These are phyloP conservation scores for Annulohypoxylon stygium DNA, from an alignment of 495 filamentous ascomycete genomes.

Conservation along the genomic window DNA sequence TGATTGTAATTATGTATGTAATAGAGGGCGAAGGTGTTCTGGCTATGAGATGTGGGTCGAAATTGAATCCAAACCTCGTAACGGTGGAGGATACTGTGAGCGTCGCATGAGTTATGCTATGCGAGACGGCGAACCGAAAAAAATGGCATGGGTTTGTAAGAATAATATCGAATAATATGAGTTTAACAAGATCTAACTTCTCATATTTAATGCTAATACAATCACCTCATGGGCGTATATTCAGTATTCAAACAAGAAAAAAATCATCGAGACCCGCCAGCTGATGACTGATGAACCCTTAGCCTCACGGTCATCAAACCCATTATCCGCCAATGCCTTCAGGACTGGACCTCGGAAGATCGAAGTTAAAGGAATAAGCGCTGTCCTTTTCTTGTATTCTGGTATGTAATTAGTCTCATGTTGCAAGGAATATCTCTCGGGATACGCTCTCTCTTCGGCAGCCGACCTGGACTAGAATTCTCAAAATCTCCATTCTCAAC, in stretches of 20 bases:
- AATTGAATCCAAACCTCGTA: constrained; percentile 33
- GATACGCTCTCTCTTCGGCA: constrained; percentile 38
- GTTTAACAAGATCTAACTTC: constrained; percentile 8
- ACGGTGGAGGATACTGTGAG: constrained; percentile 11
- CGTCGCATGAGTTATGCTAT: constrained; percentile 29
- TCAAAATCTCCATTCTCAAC: constrained; percentile 28
- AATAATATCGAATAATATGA: constrained; percentile 30
- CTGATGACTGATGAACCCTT: constrained; percentile 27
- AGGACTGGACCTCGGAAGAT: not conserved
- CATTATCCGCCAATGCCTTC: constrained; percentile 33
- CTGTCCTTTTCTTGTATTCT: constrained; percentile 15
- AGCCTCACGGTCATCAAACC: constrained; percentile 20
- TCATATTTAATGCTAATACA: not conserved
- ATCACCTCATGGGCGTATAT: constrained; percentile 23
- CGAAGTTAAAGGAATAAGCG: constrained; percentile 29
- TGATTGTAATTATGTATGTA: not conserved
- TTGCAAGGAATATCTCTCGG: constrained; percentile 22
- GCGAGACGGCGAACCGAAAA: constrained; percentile 21
- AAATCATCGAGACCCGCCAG: not conserved
- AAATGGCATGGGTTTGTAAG: constrained; percentile 14
- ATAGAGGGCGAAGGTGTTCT: constrained; percentile 11
- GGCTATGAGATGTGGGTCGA: constrained; percentile 20
- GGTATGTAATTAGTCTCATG: constrained; percentile 5
- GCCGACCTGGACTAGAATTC: constrained; percentile 16
- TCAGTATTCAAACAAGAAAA: constrained; percentile 3